Evolutionary conservation across 2,329 filamentous ascomycete species (phyloP).

Genomic region (Alternaria ethzedia): DNA sequence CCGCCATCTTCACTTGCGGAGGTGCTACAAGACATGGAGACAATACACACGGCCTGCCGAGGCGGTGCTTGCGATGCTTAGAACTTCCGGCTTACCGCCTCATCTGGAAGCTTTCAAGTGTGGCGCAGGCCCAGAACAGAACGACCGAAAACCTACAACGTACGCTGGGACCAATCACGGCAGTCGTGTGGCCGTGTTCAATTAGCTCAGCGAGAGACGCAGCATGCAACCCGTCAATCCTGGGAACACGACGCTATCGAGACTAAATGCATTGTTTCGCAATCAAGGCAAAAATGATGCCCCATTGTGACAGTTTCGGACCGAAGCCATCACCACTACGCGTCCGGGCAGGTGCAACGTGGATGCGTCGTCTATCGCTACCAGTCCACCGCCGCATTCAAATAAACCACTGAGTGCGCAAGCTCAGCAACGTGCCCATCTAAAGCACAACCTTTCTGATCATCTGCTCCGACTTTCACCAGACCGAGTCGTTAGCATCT

Average conservation of each 20-base stretch:
- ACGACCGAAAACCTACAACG: neutral
- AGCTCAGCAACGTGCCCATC: constrained; percentile 5
- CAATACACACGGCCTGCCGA: neutral
- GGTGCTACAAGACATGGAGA: neutral
- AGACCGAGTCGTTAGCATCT: constrained; percentile 4
- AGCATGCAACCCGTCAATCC: neutral
- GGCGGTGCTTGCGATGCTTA: neutral
- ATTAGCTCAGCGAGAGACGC: neutral
- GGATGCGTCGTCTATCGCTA: neutral
- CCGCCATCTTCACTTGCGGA: neutral
- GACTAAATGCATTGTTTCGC: neutral
- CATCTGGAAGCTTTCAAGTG: neutral
- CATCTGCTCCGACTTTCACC: constrained; percentile 1
- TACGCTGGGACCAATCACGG: neutral
- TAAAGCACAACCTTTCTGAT: neutral
- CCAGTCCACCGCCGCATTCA: neutral
- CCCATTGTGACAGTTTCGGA: neutral
- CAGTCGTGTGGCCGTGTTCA: neutral
- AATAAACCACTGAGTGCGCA: constrained; percentile 7
- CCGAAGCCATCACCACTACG: neutral
- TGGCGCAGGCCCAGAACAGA: neutral
- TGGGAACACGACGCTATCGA: neutral
- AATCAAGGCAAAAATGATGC: neutral
- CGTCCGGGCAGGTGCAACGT: neutral
- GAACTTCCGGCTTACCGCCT: neutral